phyloP scores from a whole-genome alignment of 164 flowering plant genomes.

The Vitis rotundifolia region DNA sequence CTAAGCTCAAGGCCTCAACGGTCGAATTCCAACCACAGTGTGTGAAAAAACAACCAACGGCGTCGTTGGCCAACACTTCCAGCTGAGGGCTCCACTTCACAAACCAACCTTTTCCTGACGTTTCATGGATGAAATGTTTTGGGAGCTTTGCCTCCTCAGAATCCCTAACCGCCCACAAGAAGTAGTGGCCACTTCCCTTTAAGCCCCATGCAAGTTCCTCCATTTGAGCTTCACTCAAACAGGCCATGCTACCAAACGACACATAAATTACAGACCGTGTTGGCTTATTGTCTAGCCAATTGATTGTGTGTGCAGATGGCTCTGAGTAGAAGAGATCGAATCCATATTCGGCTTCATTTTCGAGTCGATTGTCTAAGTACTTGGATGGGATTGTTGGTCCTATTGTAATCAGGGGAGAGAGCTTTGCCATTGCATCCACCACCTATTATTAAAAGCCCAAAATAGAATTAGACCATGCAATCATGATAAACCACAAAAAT shows the following conservation, averaged over 20 bases:
- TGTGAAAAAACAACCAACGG: conserved; percentile 30
- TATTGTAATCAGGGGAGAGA: conserved; percentile 12
- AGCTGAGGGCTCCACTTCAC: conserved; percentile 28
- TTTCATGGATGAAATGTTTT: neutral
- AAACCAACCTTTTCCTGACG: conserved; percentile 8
- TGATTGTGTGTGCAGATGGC: neutral
- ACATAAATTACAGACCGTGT: conserved; percentile 26
- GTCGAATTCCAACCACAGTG: conserved; percentile 42
- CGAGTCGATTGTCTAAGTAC: conserved; percentile 23
- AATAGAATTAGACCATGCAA: too few relatives aligned
- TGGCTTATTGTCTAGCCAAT: conserved; percentile 27
- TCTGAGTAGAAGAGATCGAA: conserved; percentile 15
- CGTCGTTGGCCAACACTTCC: conserved; percentile 22
- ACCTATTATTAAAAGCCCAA: conserved; percentile 6
- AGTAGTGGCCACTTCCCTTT: conserved; percentile 7
- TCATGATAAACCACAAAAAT: too few relatives aligned
- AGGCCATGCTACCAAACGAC: conserved; percentile 32
- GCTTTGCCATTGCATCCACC: conserved; percentile 23
- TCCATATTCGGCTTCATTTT: conserved; percentile 20
- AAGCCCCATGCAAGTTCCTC: conserved; percentile 29
- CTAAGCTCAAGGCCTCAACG: conserved; percentile 34
- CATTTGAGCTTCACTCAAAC: conserved; percentile 19
- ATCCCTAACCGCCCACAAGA: conserved; percentile 30
- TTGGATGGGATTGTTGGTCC: conserved; percentile 33
- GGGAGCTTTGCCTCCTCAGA: conserved; percentile 26